Conservation (phyloP, 768 basidiomycete genomes). For the Podaxis sp. region DNA sequence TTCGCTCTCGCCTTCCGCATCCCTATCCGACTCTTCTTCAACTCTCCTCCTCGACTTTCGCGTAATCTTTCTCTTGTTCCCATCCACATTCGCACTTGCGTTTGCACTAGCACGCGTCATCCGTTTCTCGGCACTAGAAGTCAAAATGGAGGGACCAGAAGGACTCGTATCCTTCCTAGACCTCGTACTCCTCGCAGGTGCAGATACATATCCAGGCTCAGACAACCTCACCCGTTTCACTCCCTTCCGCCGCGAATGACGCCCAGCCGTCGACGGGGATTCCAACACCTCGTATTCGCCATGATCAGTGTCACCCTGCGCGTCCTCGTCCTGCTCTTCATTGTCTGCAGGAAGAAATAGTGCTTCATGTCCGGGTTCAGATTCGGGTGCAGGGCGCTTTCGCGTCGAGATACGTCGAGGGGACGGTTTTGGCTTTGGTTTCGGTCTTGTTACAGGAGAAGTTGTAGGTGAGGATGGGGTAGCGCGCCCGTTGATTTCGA, state of each 20-base stretch:
- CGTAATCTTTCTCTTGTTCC: not conserved
- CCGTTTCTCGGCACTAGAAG: not conserved
- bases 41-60: not conserved
- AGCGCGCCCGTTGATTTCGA: not conserved
- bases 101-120: not conserved
- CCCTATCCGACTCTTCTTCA: not conserved
- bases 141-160: not conserved
- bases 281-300: not conserved
- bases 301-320: constrained; percentile 1
- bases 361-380: not conserved
- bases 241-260: not conserved
- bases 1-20: not conserved
- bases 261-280: not conserved
- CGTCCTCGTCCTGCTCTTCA: not conserved
- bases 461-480: not conserved
- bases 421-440: not conserved
- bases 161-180: not conserved
- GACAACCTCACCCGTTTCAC: constrained; percentile 3
- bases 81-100: not conserved
- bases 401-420: not conserved
- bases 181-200: not conserved
- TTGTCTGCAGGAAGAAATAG: not conserved
- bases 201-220: not conserved
- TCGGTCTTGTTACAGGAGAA: not conserved
- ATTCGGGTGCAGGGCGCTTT: constrained; percentile 3